Conservation (phyloP, 2,329 filamentous ascomycete genomes). For the Ceratocystis diversiconidia region DNA sequence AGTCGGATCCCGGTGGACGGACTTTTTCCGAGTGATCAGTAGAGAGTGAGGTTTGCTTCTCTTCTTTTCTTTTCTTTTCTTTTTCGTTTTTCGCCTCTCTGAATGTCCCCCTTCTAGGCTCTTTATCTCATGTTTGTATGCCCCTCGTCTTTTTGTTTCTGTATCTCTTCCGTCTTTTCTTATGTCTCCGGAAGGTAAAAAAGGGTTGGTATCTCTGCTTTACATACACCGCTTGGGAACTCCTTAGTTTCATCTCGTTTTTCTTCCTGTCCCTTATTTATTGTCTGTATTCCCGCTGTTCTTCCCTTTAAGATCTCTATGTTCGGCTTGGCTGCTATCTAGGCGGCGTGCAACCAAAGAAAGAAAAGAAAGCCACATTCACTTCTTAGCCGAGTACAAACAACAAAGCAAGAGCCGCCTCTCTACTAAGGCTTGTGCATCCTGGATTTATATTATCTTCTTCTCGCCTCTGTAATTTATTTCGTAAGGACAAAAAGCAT, state of each 20-base stretch:
- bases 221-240: not conserved
- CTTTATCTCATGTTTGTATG: not conserved
- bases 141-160: not conserved
- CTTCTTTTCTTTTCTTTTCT: not conserved
- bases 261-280: too few relatives aligned
- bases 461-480: too few relatives aligned
- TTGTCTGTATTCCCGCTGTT: too few relatives aligned
- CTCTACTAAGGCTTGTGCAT: too few relatives aligned
- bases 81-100: not conserved
- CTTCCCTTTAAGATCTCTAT: too few relatives aligned
- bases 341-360: not conserved
- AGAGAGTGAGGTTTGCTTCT: not conserved
- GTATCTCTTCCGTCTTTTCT: not conserved
- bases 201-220: not conserved
- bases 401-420: too few relatives aligned
- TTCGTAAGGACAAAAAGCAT: too few relatives aligned
- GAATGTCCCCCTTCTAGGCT: not conserved
- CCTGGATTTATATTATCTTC: too few relatives aligned
- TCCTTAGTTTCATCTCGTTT: too few relatives aligned
- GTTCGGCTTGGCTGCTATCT: not conserved
- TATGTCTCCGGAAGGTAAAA: not conserved
- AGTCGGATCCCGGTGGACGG: not conserved
- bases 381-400: not conserved
- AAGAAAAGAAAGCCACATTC: not conserved
- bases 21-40: conserved; percentile 9